Percentiles rank a stretch among this genome's conserved stretches.
Conservation (phyloP, 768 basidiomycete species). For the Nidularia pulvinata region DNA sequence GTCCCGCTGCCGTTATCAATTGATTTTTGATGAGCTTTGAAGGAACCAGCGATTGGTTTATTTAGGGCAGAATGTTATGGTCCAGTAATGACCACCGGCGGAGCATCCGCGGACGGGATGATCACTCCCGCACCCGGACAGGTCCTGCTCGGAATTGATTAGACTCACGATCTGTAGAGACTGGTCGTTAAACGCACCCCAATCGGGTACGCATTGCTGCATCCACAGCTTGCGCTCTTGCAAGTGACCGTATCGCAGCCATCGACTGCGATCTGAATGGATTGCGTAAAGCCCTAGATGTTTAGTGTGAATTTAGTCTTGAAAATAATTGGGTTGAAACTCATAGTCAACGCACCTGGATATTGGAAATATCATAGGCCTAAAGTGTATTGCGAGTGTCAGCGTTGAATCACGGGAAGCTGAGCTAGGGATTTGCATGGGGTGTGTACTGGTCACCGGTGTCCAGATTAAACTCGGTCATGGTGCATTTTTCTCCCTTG, state of each 20-base stretch:
- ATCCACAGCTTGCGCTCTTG: constrained; percentile 32
- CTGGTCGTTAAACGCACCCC: constrained; percentile 18
- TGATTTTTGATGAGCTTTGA: no score
- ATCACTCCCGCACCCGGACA: constrained; percentile 35
- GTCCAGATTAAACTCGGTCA: constrained; percentile 38
- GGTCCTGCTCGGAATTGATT: constrained; percentile 16
- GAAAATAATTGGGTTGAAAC: no score
- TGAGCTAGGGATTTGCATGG: constrained; percentile 10
- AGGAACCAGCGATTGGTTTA: no score
- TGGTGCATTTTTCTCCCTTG: constrained; percentile 33
- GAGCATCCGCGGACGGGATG: constrained; percentile 32
- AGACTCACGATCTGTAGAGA: not conserved
- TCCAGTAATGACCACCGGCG: constrained; percentile 28
- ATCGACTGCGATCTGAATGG: constrained; percentile 26
- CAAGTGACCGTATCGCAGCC: constrained; percentile 38
- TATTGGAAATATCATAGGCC: constrained; percentile 43
- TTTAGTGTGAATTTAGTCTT: not conserved
- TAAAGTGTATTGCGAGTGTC: constrained; percentile 5
- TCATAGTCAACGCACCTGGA: constrained; percentile 14
- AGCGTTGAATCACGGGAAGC: not conserved
- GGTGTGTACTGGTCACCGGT: constrained; percentile 21
- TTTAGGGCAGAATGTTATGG: constrained; percentile 26
- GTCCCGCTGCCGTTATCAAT: no score
- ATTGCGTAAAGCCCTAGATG: constrained; percentile 33
- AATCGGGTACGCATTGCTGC: constrained; percentile 25